Conservation (phyloP, 2,329 filamentous ascomycete genomes). For the Hypoxylon sp. region DNA sequence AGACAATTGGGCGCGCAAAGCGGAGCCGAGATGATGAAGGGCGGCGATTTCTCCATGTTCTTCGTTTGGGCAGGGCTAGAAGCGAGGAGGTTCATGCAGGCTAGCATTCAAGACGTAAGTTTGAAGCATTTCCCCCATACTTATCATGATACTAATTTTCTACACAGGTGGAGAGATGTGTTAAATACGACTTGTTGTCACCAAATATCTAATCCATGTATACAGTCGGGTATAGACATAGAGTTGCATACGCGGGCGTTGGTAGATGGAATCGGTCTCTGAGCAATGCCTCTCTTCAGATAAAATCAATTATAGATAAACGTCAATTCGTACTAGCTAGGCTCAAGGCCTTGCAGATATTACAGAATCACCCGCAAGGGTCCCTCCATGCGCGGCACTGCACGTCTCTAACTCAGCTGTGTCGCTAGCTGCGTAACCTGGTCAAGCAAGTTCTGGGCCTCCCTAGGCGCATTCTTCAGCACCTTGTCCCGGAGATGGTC, state of each 20-base stretch:
- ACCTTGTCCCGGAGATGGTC: constrained; percentile 72
- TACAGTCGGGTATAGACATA: constrained; percentile 29
- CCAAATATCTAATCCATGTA: constrained; percentile 78
- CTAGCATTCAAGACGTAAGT: constrained; percentile 88
- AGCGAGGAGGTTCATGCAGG: constrained; percentile 88
- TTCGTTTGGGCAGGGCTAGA: constrained; percentile 93
- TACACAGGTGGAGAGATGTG: constrained; percentile 82
- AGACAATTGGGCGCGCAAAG: constrained; percentile 87
- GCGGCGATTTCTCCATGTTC: constrained; percentile 86
- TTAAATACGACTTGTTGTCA: constrained; percentile 90
- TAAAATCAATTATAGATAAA: constrained; percentile 33
- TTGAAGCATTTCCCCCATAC: neutral
- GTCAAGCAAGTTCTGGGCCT: constrained; percentile 65
- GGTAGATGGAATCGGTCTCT: constrained; percentile 23
- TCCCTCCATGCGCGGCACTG: neutral
- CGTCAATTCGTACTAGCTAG: constrained; percentile 22
- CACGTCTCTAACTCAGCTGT: constrained; percentile 33
- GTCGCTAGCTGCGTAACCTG: constrained; percentile 60
- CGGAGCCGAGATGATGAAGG: constrained; percentile 77
- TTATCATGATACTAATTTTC: constrained; percentile 19
- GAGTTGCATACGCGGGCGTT: constrained; percentile 46
- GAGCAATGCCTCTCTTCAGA: constrained; percentile 33
- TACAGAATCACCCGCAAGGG: constrained; percentile 2
- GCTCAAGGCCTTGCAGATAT: constrained; percentile 1
- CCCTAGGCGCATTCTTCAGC: constrained; percentile 66